A percentile compares a stretch with the other conserved stretches of the same genome.
These are phyloP conservation scores for Cutaneotrichosporon sp. DNA, from an alignment of 1,284 basidiomycete genomes.

Conservation along the genomic window DNA sequence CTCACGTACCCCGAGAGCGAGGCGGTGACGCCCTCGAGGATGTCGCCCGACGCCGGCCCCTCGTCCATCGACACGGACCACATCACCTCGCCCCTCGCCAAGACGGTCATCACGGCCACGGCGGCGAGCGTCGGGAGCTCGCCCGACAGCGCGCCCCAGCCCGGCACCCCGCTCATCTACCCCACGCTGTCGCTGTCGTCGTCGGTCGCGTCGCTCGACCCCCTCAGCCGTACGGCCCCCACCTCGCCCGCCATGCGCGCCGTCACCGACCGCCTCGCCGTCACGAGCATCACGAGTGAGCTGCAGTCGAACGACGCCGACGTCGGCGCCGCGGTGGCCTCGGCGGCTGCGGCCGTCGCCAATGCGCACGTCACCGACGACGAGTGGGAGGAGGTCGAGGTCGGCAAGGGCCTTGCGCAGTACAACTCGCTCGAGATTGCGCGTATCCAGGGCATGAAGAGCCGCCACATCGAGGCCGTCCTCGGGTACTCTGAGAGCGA, in stretches of 20 bases:
- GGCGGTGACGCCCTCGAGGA: constrained; percentile 18
- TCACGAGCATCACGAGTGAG: constrained; percentile 8
- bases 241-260: constrained; percentile 40
- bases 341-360: not conserved
- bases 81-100: constrained; percentile 11
- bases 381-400: constrained; percentile 77
- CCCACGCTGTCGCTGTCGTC: constrained; percentile 50
- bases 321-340: not conserved
- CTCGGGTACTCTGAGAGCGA: constrained; percentile 94
- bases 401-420: constrained; percentile 91
- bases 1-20: constrained; percentile 38
- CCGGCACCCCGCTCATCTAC: constrained; percentile 48
- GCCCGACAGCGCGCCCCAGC: constrained; percentile 27
- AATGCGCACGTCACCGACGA: constrained; percentile 45
- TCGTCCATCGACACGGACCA: constrained; percentile 12
- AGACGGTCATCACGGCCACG: not conserved
- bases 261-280: constrained; percentile 27
- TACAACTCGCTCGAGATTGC: constrained; percentile 93
- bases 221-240: constrained; percentile 39
- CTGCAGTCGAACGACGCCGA: constrained; percentile 5
- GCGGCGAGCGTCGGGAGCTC: constrained; percentile 19
- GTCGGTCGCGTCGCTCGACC: constrained; percentile 52
- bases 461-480: constrained; percentile 75
- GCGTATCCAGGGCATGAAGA: constrained; percentile 85
- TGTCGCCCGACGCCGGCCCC: constrained; percentile 13